Percentiles rank a stretch among this genome's conserved stretches.
Conservation (phyloP, 441 rosid genomes). For the Breynia disticha region DNA sequence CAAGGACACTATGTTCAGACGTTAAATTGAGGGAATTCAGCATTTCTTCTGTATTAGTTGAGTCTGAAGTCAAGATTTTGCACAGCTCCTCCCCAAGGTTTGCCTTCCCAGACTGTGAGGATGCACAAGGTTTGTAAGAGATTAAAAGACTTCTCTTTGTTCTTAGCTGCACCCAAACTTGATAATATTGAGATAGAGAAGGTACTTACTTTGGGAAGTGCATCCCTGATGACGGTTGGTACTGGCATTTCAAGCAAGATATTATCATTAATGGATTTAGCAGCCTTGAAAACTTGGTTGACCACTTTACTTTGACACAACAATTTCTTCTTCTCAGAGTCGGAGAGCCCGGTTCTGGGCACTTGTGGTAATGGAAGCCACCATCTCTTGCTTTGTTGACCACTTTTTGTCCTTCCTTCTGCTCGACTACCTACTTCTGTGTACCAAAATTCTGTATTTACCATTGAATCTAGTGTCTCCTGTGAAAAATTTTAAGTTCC, state of each 20-base stretch:
- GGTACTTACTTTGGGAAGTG: slow-evolving; percentile 66
- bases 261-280: slow-evolving; percentile 76
- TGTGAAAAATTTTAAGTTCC: slow-evolving; percentile 23
- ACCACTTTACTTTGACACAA: slow-evolving; percentile 48
- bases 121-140: not conserved
- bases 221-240: slow-evolving; percentile 57
- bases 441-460: slow-evolving; percentile 82
- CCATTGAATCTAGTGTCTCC: slow-evolving; percentile 88
- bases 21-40: slow-evolving; percentile 38
- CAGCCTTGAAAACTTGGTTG: slow-evolving; percentile 91
- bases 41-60: slow-evolving; percentile 41
- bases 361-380: slow-evolving; percentile 96
- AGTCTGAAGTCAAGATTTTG: slow-evolving; percentile 43
- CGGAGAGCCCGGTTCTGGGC: slow-evolving; percentile 78
- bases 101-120: slow-evolving; percentile 66
- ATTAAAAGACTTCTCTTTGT: not conserved
- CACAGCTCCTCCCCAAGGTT: slow-evolving; percentile 76
- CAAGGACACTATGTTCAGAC: slow-evolving; percentile 64
- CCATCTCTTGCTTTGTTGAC: slow-evolving; percentile 79
- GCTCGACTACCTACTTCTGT: slow-evolving; percentile 69
- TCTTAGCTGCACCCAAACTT: too few species aligned
- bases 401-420: slow-evolving; percentile 63
- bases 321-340: slow-evolving; percentile 53
- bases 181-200: not conserved
- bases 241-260: slow-evolving; percentile 84